Percentiles rank a stretch among this genome's conserved stretches.
Conservation (phyloP, 371 early-diverging fungal genomes). For the Thermomucor indicae-seudaticae region DNA sequence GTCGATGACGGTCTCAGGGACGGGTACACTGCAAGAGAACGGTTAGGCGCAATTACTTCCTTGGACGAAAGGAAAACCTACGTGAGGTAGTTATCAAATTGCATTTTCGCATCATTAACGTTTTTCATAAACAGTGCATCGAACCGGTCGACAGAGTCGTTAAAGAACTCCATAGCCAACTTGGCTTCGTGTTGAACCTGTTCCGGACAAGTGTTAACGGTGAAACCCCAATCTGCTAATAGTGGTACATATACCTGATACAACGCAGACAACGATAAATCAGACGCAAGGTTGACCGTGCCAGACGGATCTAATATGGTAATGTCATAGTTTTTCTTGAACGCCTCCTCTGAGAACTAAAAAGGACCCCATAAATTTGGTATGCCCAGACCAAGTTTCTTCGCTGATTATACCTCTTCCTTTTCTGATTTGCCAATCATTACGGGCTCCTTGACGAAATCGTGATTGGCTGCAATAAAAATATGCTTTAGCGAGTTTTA, state of each 20-base stretch:
- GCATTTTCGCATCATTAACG: slow-evolving; percentile 56
- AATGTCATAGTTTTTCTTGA: slow-evolving; percentile 63
- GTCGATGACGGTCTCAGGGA: slow-evolving; percentile 11
- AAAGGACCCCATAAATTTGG: neutral
- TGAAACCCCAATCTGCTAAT: too few relatives aligned
- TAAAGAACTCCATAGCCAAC: slow-evolving; percentile 57
- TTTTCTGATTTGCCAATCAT: slow-evolving; percentile 57
- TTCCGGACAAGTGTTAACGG: neutral
- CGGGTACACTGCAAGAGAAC: slow-evolving; percentile 6
- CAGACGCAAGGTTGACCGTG: slow-evolving; percentile 73
- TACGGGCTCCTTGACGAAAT: slow-evolving; percentile 69
- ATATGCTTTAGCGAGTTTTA: neutral
- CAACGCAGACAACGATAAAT: slow-evolving; percentile 52
- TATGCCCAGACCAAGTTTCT: neutral
- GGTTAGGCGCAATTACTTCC: slow-evolving; percentile 1
- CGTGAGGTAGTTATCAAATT: slow-evolving; percentile 64
- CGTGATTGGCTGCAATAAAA: slow-evolving; percentile 48
- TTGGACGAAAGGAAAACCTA: slow-evolving; percentile 3
- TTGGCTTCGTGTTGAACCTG: slow-evolving; percentile 63
- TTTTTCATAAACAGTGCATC: slow-evolving; percentile 68
- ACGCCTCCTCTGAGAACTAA: slow-evolving; percentile 59
- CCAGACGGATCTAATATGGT: slow-evolving; percentile 86
- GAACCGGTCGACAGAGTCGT: slow-evolving; percentile 67
- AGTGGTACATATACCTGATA: slow-evolving; percentile 50
- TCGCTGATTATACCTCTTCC: slow-evolving; percentile 18